Evolutionary conservation across 495 filamentous ascomycete species (phyloP), one percentile per base, ranked within the genome.

Genomic region (Penicillium arizonense): DNA sequence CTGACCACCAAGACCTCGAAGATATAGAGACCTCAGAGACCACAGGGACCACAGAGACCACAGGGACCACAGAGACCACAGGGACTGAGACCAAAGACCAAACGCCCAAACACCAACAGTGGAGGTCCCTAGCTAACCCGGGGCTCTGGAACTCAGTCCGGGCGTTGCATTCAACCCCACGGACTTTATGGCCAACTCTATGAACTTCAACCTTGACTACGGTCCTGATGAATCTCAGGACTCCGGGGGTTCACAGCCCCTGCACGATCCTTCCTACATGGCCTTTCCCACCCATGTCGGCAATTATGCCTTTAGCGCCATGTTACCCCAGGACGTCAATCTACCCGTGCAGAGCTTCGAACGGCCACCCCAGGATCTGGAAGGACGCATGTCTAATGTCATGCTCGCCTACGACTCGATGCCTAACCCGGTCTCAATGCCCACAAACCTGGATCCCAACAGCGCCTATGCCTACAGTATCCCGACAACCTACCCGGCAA

Each of bases 391-490:
- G 23, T 53, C 62, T 11, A 64, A 63, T 53, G 54, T 61, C 3
- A 70, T 70, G 52, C 46, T 69, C 40, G 41, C 64, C 7, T 74
- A 72, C 46, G 66, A 73, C 30, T 32, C 60, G 8, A 47, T 58
- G n/a, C 56, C 62, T 16, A 56, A 43, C 28, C 14, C 50, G 2
- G 50, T 51, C 20, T 59, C 62, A 5, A 59, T 69, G 53, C 52
- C 62, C 2, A 56, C 71, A 58, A 53, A 41, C 46, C 14, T 69
- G 45, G 63, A 63, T 14, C 24, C 61, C 3, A 40, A 24, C 7
- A 52, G 55, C 53, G 46, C 57, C 14, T 73, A 68, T 52, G 23
- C 65, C 39, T 69, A 67, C 50, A 53, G 70, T 46, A 28, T 60
- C 16, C 53, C 69, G 35, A 43, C 56, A 12, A 48, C 60, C 32